Evolutionary conservation across 371 early-diverging fungal genomes (phyloP), one percentile per base, ranked within the genome.

Genomic region (Mitosporidium daphniae): DNA sequence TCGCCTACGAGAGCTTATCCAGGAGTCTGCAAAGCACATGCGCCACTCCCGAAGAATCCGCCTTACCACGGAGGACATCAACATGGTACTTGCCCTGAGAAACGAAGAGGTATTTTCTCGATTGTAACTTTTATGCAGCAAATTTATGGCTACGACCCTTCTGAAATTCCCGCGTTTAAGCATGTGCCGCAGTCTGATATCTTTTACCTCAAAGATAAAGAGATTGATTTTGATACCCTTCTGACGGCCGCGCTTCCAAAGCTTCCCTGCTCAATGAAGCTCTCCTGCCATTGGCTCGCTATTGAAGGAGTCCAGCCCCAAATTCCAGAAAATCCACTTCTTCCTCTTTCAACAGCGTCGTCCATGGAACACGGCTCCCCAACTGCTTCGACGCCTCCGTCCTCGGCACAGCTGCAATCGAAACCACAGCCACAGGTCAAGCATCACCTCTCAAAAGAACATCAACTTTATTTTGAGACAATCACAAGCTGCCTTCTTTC

Each of bases 301-400:
- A 71, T 98, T 31, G 94, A 95, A 34, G 98, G 98, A 11, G 84
- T 89, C 2, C 95, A 98, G 42, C 98, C 98, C 17, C 62, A 68
- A 7, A 93, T 84, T 34, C 73, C 80, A 14, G 89, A 95, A 45
- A 98, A 98, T 38, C 95, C 95, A 11, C 57, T 71, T 1, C 64
- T n/a, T n/a, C n/a, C n/a, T n/a, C n/a, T n/a, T n/a, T n/a, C n/a
- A n/a, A n/a, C n/a, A n/a, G n/a, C n/a, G n/a, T n/a, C n/a, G n/a
- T n/a, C n/a, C n/a, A n/a, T n/a, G 33, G 2, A 36, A 6, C 44
- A 39, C 12, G 30, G 35, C 3, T 40, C 39, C 6, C 23, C 11
- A 15, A 8, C 1, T 11, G 27, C 7, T 16, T n/a, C 21, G 21
- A 2, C 4, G 9, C 9, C 16, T 10, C 17, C 25, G 11, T 26